phyloP scores from a whole-genome alignment of 2,329 filamentous ascomycete genomes.

The Pyrenochaeta sp. region DNA sequence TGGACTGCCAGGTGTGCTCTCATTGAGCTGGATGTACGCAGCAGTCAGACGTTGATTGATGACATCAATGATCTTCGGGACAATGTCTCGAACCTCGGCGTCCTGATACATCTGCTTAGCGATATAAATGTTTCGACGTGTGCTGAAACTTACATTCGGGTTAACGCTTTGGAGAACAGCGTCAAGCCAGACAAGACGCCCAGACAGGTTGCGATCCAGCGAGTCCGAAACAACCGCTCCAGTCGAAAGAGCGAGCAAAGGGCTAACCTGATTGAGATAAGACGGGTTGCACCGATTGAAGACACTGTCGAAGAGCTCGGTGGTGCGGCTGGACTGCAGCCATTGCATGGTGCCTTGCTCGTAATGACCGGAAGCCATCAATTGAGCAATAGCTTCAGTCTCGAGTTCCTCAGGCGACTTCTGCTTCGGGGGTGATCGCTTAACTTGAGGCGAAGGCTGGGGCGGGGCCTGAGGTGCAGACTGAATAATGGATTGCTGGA shows the following conservation, averaged over 20 bases:
- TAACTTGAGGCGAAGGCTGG: conserved; percentile 33
- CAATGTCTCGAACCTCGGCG: conserved; percentile 62
- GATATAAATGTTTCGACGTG: neutral
- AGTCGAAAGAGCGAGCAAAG: conserved; percentile 67
- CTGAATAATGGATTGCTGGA: conserved; percentile 52
- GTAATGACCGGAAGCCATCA: conserved; percentile 65
- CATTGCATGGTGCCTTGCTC: conserved; percentile 62
- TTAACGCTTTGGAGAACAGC: conserved; percentile 63
- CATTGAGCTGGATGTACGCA: conserved; percentile 64
- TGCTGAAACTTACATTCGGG: conserved; percentile 54
- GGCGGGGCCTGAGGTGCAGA: conserved; percentile 15
- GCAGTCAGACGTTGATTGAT: conserved; percentile 64
- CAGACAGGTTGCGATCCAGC: conserved; percentile 59
- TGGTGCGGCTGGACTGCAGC: conserved; percentile 67
- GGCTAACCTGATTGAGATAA: conserved; percentile 63
- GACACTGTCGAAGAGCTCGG: conserved; percentile 67
- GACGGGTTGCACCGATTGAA: conserved; percentile 65
- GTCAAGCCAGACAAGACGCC: conserved; percentile 67
- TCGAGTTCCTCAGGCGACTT: conserved; percentile 63
- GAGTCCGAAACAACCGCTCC: conserved; percentile 67
- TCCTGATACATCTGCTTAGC: conserved; percentile 50
- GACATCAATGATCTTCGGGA: conserved; percentile 67
- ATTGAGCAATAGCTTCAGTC: conserved; percentile 66
- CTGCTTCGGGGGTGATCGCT: conserved; percentile 51
- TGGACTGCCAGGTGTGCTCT: conserved; percentile 60